A percentile compares a stretch with the other conserved stretches of the same genome.
These are phyloP conservation scores for Leccinum insolens DNA, from an alignment of 1,284 basidiomycete genomes.

Conservation along the genomic window DNA sequence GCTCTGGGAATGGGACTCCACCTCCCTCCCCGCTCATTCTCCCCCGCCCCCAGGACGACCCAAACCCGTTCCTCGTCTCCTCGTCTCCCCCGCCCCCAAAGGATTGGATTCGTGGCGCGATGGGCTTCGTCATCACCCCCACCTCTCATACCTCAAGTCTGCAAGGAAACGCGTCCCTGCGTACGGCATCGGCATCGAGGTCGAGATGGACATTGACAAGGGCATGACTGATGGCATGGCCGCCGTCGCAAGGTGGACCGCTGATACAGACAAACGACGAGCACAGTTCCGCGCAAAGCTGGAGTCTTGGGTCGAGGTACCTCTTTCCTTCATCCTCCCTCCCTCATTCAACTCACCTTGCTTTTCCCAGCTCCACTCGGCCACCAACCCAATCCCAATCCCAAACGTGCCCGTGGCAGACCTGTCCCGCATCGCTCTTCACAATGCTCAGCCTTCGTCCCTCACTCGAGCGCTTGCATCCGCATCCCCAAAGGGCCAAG, in stretches of 20 bases:
- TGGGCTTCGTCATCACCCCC: slow-evolving; percentile 74
- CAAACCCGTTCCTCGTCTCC: slow-evolving; percentile 71
- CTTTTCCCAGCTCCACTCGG: slow-evolving; percentile 51
- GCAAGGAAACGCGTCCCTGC: slow-evolving; percentile 69
- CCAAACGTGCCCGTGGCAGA: slow-evolving; percentile 60
- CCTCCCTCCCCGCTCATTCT: slow-evolving; percentile 32
- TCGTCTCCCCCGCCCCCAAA: slow-evolving; percentile 41
- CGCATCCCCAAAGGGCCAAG: slow-evolving; percentile 63
- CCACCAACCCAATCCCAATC: slow-evolving; percentile 44
- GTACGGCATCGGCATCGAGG: slow-evolving; percentile 83
- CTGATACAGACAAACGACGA: slow-evolving; percentile 61
- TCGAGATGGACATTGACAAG: slow-evolving; percentile 81
- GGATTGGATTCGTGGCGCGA: slow-evolving; percentile 78
- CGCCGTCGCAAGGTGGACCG: slow-evolving; percentile 82
- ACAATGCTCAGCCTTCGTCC: slow-evolving; percentile 57
- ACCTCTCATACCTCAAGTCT: slow-evolving; percentile 69
- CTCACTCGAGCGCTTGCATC: slow-evolving; percentile 71
- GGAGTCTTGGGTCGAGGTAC: slow-evolving; percentile 64
- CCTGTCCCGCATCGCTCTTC: slow-evolving; percentile 56
- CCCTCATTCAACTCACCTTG: slow-evolving; percentile 14
- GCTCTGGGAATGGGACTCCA: slow-evolving; percentile 85
- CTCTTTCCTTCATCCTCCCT: slow-evolving; percentile 12
- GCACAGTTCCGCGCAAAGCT: slow-evolving; percentile 62
- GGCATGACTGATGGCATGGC: slow-evolving; percentile 79
- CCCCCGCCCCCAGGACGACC: slow-evolving; percentile 46